These are phyloP conservation scores for Neofusicoccum umdonicola DNA, from an alignment of 2,329 filamentous ascomycete genomes.

Conservation along the genomic window DNA sequence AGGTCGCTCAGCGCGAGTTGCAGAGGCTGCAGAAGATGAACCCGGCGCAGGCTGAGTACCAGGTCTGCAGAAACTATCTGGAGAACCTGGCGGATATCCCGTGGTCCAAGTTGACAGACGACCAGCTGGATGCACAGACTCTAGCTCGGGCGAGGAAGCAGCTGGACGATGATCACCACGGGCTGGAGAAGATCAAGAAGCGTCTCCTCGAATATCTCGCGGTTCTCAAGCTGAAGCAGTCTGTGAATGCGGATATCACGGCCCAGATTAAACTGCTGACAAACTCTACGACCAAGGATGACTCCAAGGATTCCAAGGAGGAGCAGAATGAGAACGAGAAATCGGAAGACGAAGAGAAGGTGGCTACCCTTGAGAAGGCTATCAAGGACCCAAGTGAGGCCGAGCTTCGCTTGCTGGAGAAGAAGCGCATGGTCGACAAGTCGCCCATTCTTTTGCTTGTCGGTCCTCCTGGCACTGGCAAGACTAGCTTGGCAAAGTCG, in stretches of 20 bases:
- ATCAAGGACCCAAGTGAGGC: slow-evolving; percentile 48
- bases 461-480: slow-evolving; percentile 90
- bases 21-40: slow-evolving; percentile 92
- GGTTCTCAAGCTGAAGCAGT: slow-evolving; percentile 92
- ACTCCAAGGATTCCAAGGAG: neutral
- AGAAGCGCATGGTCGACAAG: slow-evolving; percentile 86
- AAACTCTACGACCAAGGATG: slow-evolving; percentile 36
- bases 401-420: slow-evolving; percentile 73
- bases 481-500: slow-evolving; percentile 92
- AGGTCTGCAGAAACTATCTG: slow-evolving; percentile 87
- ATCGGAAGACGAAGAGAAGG: slow-evolving; percentile 52
- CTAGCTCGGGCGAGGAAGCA: slow-evolving; percentile 79
- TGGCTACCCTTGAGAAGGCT: slow-evolving; percentile 17
- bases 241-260: slow-evolving; percentile 79
- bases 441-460: slow-evolving; percentile 92
- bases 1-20: slow-evolving; percentile 86
- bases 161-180: slow-evolving; percentile 94
- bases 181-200: slow-evolving; percentile 96
- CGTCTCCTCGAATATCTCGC: slow-evolving; percentile 91
- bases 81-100: slow-evolving; percentile 93
- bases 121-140: slow-evolving; percentile 79
- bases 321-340: slow-evolving; percentile 39
- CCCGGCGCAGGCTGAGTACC: slow-evolving; percentile 92
- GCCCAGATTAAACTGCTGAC: slow-evolving; percentile 65
- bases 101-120: slow-evolving; percentile 81